Base-by-base conservation (phyloP, 176 grass and related monocot species). In the Avena eriantha region DNA sequence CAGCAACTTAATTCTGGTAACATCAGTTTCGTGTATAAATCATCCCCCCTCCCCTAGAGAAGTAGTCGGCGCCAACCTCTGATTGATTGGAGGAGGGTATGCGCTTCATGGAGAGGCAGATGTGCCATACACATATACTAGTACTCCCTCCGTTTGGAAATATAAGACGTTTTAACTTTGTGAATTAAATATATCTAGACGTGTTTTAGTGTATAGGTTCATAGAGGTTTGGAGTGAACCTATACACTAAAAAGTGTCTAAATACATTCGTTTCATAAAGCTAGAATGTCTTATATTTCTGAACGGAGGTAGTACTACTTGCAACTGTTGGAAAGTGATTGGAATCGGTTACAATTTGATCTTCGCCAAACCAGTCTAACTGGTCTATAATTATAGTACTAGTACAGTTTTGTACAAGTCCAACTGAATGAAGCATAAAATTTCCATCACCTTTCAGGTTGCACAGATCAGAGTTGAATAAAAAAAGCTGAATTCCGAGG, bases 1-100 rank as follows among this genome's bases (percentile, higher is more conserved):
- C 68, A 50, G 66, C 67, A 46, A 66, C 33, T 46, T 67, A 53
- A 50, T 81, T 88, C 76, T 21, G 77, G 77, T 72, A 82, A 77
- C 4, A 7, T 63, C 69, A 21, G 18, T 35, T 70, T 36, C 78
- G 71, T 82, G 24, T 73, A 61, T 36, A 34, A 33, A 23, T 82
- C 56, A 13, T 46, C 36, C 58, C 36, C 58, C 51, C 39, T 56
- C 50, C 22, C 76, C 29, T 29, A 60, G 75, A 74, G 84, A 70
- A 51, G 1, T 76, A 87, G 41, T 16, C 3, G 26, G 59, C 77
- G 58, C 39, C 89, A 58, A 75, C 80, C 65, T 31, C 21, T 39
- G 23, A 43, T 69, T 73, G 85, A 49, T 80, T 76, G 15, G 47
- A 58, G 50, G 70, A n/a, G 15, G 17, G 35, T 23, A 26, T 83